Evolutionary conservation across 2,329 filamentous ascomycete genomes (phyloP), one percentile per base, ranked within the genome.

Genomic region (Ceratocystis huliohia): DNA sequence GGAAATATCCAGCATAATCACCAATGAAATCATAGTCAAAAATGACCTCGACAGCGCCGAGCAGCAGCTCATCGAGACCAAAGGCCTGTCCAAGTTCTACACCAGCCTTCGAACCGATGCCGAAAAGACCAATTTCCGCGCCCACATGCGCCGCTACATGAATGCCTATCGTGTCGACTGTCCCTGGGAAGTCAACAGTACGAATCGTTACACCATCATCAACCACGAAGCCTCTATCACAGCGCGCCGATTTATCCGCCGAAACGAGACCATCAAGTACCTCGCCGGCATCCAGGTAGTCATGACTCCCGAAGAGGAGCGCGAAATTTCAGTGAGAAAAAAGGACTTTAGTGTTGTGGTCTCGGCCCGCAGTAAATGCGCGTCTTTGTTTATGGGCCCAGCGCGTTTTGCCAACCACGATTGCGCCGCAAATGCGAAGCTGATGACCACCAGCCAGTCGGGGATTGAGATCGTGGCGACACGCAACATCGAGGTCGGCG

Each of bases 271-370:
- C 48, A 87, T 99, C 77, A 96, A 92, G 75, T 96, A 96, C 73
- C 81, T 99, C 6, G 88, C 85, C 6, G 94, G 94, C 1, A 94
- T 95, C 13, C 89, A 96, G 73, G 93, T 99, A 28, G 84, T 88
- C 48, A 94, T 99, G 78, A 96, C 92, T 0, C 86, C 89, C 41
- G 89, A 96, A 74, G 93, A 99, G 75, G 94, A 97, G 74, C 82
- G 85, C 69, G 85, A 89, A 66, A 83, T 97, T 67, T 88, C 91
- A 30, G 76, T 86, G 69, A 87, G 86, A 68, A 88, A 94, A 73
- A 92, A 93, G 73, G 94, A 99, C 74, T 99, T 99, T 74, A 96
- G 92, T 74, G 92, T 99, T 69, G 92, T 99, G 41, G 89, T 96
- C 73, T 96, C 92, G 69, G 93, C 91, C 70, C 84, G 94, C 67